Evolutionary conservation across 208 protist species (phyloP).

Genomic region (Trypanosoma grayi): DNA sequence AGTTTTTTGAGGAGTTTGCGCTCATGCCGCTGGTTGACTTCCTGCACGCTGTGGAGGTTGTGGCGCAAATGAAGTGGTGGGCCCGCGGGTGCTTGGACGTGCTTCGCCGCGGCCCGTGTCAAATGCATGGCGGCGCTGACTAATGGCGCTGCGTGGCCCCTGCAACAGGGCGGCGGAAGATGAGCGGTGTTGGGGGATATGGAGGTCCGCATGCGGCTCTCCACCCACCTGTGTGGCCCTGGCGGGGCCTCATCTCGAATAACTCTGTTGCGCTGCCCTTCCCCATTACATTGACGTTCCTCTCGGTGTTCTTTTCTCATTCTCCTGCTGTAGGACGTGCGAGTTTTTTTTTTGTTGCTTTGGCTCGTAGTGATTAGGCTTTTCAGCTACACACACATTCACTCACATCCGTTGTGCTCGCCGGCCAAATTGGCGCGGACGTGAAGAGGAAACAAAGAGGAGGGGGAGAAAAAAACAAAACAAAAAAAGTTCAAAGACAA

Average conservation of each 20-base stretch:
- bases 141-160: too few relatives aligned
- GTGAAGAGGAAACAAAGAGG: background rate
- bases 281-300: background rate
- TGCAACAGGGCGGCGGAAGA: too few relatives aligned
- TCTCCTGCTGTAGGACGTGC: background rate
- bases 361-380: background rate
- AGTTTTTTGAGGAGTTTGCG: conserved; percentile 15
- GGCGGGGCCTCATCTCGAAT: too few relatives aligned
- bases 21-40: conserved; percentile 21
- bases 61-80: conserved; percentile 17
- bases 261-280: too few relatives aligned
- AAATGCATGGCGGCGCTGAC: too few relatives aligned
- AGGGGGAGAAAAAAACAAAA: background rate
- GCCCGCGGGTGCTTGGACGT: background rate
- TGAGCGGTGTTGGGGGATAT: too few relatives aligned
- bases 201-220: too few relatives aligned
- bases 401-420: background rate
- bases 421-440: background rate
- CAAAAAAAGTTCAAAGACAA: conserved; percentile 6
- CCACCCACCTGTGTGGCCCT: too few relatives aligned
- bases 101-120: too few relatives aligned
- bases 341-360: background rate
- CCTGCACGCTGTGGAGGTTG: conserved; percentile 10
- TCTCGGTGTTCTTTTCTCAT: conserved; percentile 16
- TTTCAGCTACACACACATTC: conserved; percentile 15